Percentiles rank a stretch among this genome's conserved stretches.
Conservation (phyloP, 495 filamentous ascomycete genomes). For the Xylaria venustula region DNA sequence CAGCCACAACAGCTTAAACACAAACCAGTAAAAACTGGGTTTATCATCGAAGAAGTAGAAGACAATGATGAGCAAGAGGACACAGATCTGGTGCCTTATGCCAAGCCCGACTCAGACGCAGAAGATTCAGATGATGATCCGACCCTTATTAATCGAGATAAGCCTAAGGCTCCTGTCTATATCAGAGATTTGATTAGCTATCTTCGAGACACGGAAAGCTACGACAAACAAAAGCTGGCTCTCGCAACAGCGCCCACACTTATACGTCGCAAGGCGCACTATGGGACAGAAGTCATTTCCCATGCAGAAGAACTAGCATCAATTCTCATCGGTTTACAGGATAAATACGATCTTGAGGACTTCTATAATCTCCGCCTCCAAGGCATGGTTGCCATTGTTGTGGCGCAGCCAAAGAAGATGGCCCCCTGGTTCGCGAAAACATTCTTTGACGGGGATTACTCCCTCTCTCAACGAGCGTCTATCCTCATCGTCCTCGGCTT, state of each 20-base stretch:
- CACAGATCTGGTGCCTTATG: conserved; percentile 76
- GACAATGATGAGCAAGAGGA: conserved; percentile 59
- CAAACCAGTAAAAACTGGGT: conserved; percentile 35
- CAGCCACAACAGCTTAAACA: conserved; percentile 16
- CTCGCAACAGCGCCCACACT: conserved; percentile 72
- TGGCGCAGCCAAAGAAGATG: conserved; percentile 73
- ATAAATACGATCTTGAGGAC: conserved; percentile 71
- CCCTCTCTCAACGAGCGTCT: conserved; percentile 74
- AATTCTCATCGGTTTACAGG: conserved; percentile 72
- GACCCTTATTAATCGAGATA: conserved; percentile 76
- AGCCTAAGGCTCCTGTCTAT: conserved; percentile 84
- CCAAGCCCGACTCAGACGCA: conserved; percentile 87
- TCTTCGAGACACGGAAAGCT: conserved; percentile 77
- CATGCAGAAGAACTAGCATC: conserved; percentile 79
- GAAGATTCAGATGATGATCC: conserved; percentile 93
- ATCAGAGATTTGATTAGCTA: conserved; percentile 80
- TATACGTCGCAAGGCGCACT: conserved; percentile 83
- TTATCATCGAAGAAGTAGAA: conserved; percentile 69
- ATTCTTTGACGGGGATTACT: conserved; percentile 91
- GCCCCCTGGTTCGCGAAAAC: conserved; percentile 79
- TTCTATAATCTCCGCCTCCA: conserved; percentile 78
- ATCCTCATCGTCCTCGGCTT: conserved; percentile 81
- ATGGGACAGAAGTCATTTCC: conserved; percentile 82
- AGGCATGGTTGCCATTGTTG: conserved; percentile 78
- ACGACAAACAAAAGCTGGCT: conserved; percentile 79